These are phyloP conservation scores for Rhodotorula sp. DNA, from an alignment of 1,284 basidiomycete species.

Conservation along the genomic window DNA sequence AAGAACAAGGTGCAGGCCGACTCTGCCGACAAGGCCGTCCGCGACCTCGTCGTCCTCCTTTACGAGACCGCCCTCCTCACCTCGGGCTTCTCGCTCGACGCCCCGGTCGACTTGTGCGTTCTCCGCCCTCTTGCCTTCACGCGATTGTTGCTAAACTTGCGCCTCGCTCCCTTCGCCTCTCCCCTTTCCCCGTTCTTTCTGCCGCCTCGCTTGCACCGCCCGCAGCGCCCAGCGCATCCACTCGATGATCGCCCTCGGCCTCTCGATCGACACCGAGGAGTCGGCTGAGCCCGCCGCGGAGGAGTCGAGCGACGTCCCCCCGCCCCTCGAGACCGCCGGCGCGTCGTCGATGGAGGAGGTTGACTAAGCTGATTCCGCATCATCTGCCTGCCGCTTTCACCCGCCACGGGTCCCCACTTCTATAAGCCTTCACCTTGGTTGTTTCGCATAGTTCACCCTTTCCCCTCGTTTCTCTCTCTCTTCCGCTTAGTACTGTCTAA, in stretches of 20 bases:
- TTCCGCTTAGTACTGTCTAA: too few relatives aligned
- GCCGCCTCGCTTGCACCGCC: background rate
- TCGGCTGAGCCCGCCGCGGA: slow-evolving; percentile 51
- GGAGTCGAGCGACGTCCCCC: slow-evolving; percentile 29
- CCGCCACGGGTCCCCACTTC: background rate
- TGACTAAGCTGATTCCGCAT: slow-evolving; percentile 47
- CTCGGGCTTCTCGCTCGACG: slow-evolving; percentile 81
- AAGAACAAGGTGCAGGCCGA: slow-evolving; percentile 93
- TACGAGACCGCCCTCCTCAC: slow-evolving; percentile 91
- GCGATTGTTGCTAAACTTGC: too few relatives aligned
- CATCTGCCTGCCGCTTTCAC: background rate
- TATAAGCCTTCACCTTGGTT: too few relatives aligned
- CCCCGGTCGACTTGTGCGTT: slow-evolving; percentile 76
- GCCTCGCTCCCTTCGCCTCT: too few relatives aligned
- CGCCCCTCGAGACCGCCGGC: slow-evolving; percentile 36
- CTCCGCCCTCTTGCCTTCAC: background rate
- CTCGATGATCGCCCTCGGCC: slow-evolving; percentile 84
- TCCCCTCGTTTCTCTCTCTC: too few relatives aligned
- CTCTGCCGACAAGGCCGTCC: slow-evolving; percentile 90
- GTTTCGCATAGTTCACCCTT: too few relatives aligned
- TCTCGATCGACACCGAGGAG: slow-evolving; percentile 49
- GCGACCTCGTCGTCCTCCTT: slow-evolving; percentile 90
- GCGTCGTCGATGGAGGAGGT: slow-evolving; percentile 55
- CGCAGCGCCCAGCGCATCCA: slow-evolving; percentile 80
- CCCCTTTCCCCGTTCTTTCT: background rate